phyloP scores from a whole-genome alignment of 768 basidiomycete genomes.

The Naganishia randhawae region DNA sequence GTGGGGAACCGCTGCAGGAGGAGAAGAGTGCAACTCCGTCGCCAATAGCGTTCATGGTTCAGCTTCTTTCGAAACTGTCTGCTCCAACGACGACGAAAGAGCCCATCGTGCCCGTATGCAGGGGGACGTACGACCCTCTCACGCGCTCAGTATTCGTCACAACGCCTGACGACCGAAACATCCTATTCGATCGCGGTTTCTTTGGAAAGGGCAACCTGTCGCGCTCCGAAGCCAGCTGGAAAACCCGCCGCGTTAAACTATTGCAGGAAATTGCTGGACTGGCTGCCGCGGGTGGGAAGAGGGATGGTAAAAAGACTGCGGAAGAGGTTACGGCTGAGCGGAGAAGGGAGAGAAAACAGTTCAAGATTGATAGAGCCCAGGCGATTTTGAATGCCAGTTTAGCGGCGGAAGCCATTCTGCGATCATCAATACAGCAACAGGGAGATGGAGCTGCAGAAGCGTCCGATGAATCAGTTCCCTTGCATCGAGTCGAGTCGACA shows the following conservation, averaged over 20 bases:
- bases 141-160: slow-evolving; percentile 88
- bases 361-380: slow-evolving; percentile 84
- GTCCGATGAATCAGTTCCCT: background rate
- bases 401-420: slow-evolving; percentile 55
- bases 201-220: slow-evolving; percentile 96
- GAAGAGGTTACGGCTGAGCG: slow-evolving; percentile 88
- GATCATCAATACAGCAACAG: slow-evolving; percentile 1
- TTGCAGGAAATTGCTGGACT: slow-evolving; percentile 50
- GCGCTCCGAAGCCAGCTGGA: slow-evolving; percentile 92
- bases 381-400: slow-evolving; percentile 60
- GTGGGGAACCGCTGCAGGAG: background rate
- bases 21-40: slow-evolving; percentile 11
- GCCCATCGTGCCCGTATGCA: slow-evolving; percentile 67
- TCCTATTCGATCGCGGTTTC: slow-evolving; percentile 85
- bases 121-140: slow-evolving; percentile 69
- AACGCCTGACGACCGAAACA: slow-evolving; percentile 60
- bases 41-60: slow-evolving; percentile 46
- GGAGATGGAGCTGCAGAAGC: slow-evolving; percentile 17
- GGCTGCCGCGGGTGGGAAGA: slow-evolving; percentile 13
- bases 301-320: slow-evolving; percentile 56
- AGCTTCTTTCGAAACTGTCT: slow-evolving; percentile 55
- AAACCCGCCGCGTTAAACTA: slow-evolving; percentile 69
- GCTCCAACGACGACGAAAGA: slow-evolving; percentile 56
- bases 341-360: slow-evolving; percentile 79
- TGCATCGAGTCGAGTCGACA: slow-evolving; percentile 11